Evolutionary conservation across 805 yeast genomes (phyloP), one percentile per base, ranked within the genome.

Genomic region (Blastobotrys parvus): DNA sequence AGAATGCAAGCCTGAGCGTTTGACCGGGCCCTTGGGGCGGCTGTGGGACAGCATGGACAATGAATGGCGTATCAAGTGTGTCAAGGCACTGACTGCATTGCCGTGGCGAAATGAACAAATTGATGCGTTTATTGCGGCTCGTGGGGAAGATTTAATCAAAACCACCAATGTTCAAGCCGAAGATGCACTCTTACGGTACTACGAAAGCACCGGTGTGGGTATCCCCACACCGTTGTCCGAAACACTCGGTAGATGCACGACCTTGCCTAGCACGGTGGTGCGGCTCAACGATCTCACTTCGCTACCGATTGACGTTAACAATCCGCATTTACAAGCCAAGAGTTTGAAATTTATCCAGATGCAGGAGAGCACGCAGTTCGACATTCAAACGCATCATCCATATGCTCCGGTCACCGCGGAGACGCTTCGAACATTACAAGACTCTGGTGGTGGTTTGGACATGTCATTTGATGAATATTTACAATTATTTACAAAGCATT

Each of bases 401-500:
- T 10, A 11, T 34, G 36, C n/a, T 5, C 36, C 36, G 7, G 36
- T 34, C 7, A 34, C 36, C 6, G 20, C 22, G 21, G 36, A 15
- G 19, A 15, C 36, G 4, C 19, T 34, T 17, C 18, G 22, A 34
- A 34, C n/a, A 19, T n/a, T 34, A 4, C 11, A 15, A 15, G 11
- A 15, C 17, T 17, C 19, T 11, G 19, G 25, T 18, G 41, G 36
- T 22, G 29, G 29, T 7, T 6, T 35, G 13, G 20, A 36, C 35
- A 18, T 42, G 15, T 19, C 45, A 13, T 48, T 39, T 33, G 44
- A 41, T 16, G 43, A 41, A 13, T 44, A 41, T 37, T 32, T 38
- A 25, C 15, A 17, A 13, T 25, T 25, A 25, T 25, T 25, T 25
- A 25, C 29, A 25, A 25, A 25, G 7, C 11, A 25, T 25, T 25